Percentiles rank a stretch among this genome's conserved stretches.
phyloP scores from a whole-genome alignment of 2,329 filamentous ascomycete species.

The Diaporthe humulicola region DNA sequence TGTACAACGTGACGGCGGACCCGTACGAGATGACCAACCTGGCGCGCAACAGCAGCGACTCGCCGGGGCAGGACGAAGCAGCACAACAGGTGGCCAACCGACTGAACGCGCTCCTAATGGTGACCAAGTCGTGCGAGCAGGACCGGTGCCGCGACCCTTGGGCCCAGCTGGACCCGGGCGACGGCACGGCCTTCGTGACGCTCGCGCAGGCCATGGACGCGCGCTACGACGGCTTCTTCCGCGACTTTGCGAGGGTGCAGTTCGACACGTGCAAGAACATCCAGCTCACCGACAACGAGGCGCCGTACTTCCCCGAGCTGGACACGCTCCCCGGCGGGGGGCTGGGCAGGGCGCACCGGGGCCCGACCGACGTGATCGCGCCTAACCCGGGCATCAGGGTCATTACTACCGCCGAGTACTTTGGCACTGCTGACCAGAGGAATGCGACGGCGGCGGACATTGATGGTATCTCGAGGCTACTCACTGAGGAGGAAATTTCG shows the following conservation, averaged over 20 bases:
- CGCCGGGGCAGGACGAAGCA: conserved; percentile 47
- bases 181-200: conserved; percentile 35
- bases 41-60: conserved; percentile 27
- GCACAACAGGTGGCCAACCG: conserved; percentile 59
- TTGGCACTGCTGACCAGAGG: conserved; percentile 41
- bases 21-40: conserved; percentile 47
- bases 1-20: conserved; percentile 48
- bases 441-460: conserved; percentile 40
- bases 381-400: conserved; percentile 31
- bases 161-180: conserved; percentile 66
- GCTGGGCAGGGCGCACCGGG: conserved; percentile 41
- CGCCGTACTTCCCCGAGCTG: conserved; percentile 42
- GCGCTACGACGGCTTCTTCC: conserved; percentile 42
- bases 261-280: conserved; percentile 42
- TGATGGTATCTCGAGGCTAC: conserved; percentile 31
- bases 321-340: conserved; percentile 35
- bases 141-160: conserved; percentile 68
- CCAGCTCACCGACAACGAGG: conserved; percentile 42
- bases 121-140: conserved; percentile 72
- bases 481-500: conserved; percentile 41
- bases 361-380: conserved; percentile 38
- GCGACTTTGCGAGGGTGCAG: conserved; percentile 39
- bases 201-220: conserved; percentile 43
- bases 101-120: conserved; percentile 70
- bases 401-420: conserved; percentile 40